These are phyloP conservation scores for Penicillium coprophilum DNA, from an alignment of 495 filamentous ascomycete genomes.

Conservation along the genomic window DNA sequence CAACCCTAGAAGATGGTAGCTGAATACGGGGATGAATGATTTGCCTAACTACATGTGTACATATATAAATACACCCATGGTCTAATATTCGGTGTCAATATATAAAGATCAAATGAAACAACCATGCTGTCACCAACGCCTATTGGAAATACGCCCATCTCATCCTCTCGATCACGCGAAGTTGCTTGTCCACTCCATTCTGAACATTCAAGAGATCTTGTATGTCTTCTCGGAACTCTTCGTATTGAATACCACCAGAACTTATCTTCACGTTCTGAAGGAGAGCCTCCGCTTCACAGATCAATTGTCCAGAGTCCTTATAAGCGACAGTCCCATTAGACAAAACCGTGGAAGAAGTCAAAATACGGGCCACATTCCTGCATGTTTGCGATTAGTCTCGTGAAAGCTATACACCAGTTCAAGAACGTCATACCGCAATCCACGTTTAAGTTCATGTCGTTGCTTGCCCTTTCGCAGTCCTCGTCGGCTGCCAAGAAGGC, in stretches of 20 bases:
- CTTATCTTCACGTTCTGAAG: conserved; percentile 61
- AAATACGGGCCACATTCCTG: conserved; percentile 78
- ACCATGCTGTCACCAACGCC: conserved; percentile 35
- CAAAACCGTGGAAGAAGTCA: conserved; percentile 57
- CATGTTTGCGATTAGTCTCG: background rate
- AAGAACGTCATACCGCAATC: conserved; percentile 57
- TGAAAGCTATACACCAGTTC: background rate
- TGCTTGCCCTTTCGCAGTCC: conserved; percentile 59
- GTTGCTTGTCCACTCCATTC: conserved; percentile 67
- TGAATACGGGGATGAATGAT: background rate
- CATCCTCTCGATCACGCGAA: conserved; percentile 74
- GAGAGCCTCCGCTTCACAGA: conserved; percentile 83
- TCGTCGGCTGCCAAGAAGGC: conserved; percentile 63
- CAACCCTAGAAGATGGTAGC: background rate
- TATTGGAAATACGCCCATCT: conserved; percentile 85
- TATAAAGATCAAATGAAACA: background rate
- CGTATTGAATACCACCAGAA: conserved; percentile 67
- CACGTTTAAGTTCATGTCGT: conserved; percentile 64
- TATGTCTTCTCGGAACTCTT: conserved; percentile 83
- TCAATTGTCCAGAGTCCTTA: conserved; percentile 84
- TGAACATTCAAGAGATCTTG: conserved; percentile 78
- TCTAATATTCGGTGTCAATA: too few relatives aligned
- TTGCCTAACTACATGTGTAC: background rate
- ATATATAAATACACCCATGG: too few relatives aligned
- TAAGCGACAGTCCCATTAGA: conserved; percentile 70